Evolutionary conservation across 306 rosid genomes (phyloP).

Genomic region (Vigna radiata): DNA sequence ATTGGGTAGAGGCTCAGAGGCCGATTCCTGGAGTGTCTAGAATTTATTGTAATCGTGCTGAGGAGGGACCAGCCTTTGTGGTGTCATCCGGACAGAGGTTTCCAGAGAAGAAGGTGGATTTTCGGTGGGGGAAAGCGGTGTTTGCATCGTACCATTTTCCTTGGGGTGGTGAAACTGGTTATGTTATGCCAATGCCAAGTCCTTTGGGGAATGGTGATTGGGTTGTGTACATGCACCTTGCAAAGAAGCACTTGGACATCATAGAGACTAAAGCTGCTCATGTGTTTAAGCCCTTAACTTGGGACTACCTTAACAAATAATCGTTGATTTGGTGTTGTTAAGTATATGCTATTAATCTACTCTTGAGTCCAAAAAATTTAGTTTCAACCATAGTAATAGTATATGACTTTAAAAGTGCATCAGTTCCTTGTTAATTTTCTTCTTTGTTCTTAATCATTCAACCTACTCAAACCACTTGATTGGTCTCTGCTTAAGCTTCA

Average conservation of each 20-base stretch:
- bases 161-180: constrained; percentile 77
- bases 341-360: not conserved
- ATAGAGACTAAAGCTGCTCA: constrained; percentile 61
- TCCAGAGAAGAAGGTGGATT: constrained; percentile 61
- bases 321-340: not conserved
- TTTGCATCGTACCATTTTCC: constrained; percentile 88
- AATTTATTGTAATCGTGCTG: constrained; percentile 40
- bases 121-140: constrained; percentile 76
- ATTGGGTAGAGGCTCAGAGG: constrained; percentile 80
- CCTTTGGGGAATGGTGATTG: constrained; percentile 72
- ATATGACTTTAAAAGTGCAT: no score
- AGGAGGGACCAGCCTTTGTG: constrained; percentile 65
- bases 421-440: no score
- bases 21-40: constrained; percentile 57
- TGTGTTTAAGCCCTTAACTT: constrained; percentile 66
- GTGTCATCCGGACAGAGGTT: constrained; percentile 80
- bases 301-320: constrained; percentile 53
- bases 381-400: no score
- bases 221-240: constrained; percentile 84
- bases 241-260: constrained; percentile 52
- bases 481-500: no score
- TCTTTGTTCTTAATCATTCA: no score
- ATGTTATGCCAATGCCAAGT: constrained; percentile 88
- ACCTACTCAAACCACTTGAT: no score
- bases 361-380: not conserved